Conservation (phyloP, 352 stramenopile genomes). For the Pythium guiyangense region DNA sequence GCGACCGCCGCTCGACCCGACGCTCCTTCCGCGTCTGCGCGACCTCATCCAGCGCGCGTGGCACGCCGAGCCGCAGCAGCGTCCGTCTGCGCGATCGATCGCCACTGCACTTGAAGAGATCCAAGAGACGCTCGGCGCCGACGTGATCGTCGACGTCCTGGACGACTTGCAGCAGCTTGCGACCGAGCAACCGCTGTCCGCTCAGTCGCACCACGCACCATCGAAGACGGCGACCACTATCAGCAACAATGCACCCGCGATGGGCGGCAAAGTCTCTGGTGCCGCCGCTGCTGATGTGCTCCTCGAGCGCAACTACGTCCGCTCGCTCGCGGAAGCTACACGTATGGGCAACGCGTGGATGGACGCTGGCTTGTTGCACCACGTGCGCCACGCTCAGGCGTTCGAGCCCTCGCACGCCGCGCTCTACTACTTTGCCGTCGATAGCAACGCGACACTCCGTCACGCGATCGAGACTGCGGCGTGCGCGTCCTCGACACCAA, state of each 20-base stretch:
- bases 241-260: conserved; percentile 3
- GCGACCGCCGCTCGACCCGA: conserved; percentile 25
- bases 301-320: neutral
- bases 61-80: conserved; percentile 27
- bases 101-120: conserved; percentile 35
- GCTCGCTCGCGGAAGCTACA: conserved; percentile 22
- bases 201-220: conserved; percentile 52
- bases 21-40: conserved; percentile 26
- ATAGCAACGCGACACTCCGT: conserved; percentile 10
- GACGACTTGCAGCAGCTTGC: conserved; percentile 23
- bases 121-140: conserved; percentile 33
- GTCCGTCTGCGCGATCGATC: conserved; percentile 34
- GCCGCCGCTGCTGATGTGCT: conserved; percentile 12
- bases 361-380: conserved; percentile 41
- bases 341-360: conserved; percentile 37
- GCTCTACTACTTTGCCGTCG: conserved; percentile 42
- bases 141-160: conserved; percentile 20
- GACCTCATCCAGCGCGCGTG: conserved; percentile 41
- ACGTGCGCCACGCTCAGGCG: conserved; percentile 29
- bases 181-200: conserved; percentile 24
- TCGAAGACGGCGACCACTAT: conserved; percentile 7
- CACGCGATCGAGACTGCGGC: neutral
- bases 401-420: conserved; percentile 25
- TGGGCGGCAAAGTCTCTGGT: conserved; percentile 25
- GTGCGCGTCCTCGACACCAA: no score